A percentile compares a stretch with the other conserved stretches of the same genome.
These are phyloP conservation scores for Lyophyllum decastes DNA, from an alignment of 768 basidiomycete genomes.

Conservation along the genomic window DNA sequence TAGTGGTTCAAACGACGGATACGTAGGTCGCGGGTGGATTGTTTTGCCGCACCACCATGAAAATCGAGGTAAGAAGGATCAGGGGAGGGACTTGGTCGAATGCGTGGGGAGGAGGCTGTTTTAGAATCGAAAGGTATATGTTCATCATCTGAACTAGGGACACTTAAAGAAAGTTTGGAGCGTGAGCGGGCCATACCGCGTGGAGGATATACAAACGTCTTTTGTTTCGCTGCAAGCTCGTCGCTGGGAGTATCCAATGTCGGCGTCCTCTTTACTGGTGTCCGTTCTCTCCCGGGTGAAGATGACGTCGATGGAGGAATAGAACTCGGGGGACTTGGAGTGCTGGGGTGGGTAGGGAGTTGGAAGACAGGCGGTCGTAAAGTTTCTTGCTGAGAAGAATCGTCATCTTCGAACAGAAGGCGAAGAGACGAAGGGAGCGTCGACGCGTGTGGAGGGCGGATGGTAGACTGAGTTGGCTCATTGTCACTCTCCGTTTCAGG, in stretches of 20 bases:
- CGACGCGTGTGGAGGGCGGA: conserved; percentile 45
- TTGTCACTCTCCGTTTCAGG: conserved; percentile 20
- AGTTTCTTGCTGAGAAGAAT: conserved; percentile 34
- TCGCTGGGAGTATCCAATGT: conserved; percentile 26
- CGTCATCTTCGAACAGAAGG: conserved; percentile 70
- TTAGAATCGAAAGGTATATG: conserved; percentile 1
- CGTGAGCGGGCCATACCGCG: conserved; percentile 32
- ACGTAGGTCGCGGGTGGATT: conserved; percentile 5
- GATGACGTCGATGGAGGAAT: conserved; percentile 26
- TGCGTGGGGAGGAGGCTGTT: conserved; percentile 3
- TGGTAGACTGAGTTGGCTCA: conserved; percentile 38
- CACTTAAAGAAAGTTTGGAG: conserved; percentile 28
- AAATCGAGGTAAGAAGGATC: background rate
- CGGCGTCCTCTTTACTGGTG: conserved; percentile 29
- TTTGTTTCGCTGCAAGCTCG: conserved; percentile 40
- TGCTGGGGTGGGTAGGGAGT: conserved; percentile 21
- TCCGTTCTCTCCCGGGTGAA: conserved; percentile 36
- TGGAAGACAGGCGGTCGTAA: conserved; percentile 42
- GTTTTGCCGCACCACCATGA: conserved; percentile 6
- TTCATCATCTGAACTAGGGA: conserved; percentile 29
- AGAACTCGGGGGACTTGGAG: conserved; percentile 26
- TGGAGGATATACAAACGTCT: conserved; percentile 60
- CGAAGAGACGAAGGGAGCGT: conserved; percentile 78
- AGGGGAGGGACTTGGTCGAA: conserved; percentile 9
- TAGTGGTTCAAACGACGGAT: background rate